A percentile compares a stretch with the other conserved stretches of the same genome.
phyloP scores from a whole-genome alignment of 2,329 filamentous ascomycete genomes.

The Pseudogymnoascus sp. region DNA sequence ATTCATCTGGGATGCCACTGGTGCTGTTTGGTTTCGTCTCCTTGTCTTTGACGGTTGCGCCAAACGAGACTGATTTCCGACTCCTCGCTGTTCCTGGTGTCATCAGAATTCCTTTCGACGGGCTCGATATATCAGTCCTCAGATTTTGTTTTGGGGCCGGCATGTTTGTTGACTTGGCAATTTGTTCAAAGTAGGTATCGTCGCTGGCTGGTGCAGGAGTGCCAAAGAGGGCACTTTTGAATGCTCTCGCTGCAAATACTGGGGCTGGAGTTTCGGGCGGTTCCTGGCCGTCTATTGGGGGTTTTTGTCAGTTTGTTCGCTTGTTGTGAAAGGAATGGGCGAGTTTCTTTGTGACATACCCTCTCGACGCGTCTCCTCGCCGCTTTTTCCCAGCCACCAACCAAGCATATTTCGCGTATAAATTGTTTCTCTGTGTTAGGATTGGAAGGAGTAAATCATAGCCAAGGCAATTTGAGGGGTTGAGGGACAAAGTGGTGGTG shows the following conservation, averaged over 20 bases:
- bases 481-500: background rate
- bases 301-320: background rate
- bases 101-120: constrained; percentile 48
- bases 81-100: constrained; percentile 58
- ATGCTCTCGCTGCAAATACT: constrained; percentile 59
- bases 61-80: constrained; percentile 61
- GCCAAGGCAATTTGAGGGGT: constrained; percentile 13
- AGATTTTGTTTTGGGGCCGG: constrained; percentile 17
- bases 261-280: constrained; percentile 60
- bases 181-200: constrained; percentile 28
- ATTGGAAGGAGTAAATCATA: background rate
- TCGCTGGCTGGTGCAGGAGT: constrained; percentile 42
- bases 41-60: constrained; percentile 37
- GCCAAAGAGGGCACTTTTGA: constrained; percentile 59
- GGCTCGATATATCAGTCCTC: background rate
- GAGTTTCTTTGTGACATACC: constrained; percentile 15
- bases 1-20: constrained; percentile 28
- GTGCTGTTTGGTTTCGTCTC: constrained; percentile 20
- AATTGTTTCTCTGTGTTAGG: background rate
- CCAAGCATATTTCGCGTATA: constrained; percentile 25
- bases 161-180: constrained; percentile 30
- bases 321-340: background rate
- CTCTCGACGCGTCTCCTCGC: constrained; percentile 21
- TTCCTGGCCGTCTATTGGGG: constrained; percentile 32
- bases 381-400: constrained; percentile 29